Evolutionary conservation across 2,329 filamentous ascomycete genomes (phyloP).

Genomic region (Botrytis aclada): DNA sequence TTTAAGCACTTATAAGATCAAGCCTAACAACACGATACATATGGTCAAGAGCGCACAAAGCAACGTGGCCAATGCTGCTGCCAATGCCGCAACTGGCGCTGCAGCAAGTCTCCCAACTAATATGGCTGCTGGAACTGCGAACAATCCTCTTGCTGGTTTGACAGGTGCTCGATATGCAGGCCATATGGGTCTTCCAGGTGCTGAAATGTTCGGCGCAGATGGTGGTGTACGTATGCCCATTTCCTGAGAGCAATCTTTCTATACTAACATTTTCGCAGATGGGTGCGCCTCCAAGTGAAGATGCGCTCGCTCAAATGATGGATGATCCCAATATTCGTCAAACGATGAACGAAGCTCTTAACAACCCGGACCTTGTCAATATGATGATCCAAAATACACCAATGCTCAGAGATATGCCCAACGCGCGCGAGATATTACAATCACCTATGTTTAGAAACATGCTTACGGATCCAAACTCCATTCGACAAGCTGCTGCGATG

Average conservation of each 20-base stretch:
- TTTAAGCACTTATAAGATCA: slow-evolving; percentile 86
- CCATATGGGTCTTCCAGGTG: slow-evolving; percentile 81
- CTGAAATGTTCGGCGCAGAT: slow-evolving; percentile 88
- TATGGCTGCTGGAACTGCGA: slow-evolving; percentile 78
- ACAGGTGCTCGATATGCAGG: slow-evolving; percentile 94
- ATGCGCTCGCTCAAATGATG: slow-evolving; percentile 80
- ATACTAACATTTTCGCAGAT: slow-evolving; percentile 56
- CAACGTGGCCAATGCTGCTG: slow-evolving; percentile 48
- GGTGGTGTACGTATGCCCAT: slow-evolving; percentile 69
- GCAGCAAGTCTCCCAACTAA: slow-evolving; percentile 66
- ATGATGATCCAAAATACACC: slow-evolving; percentile 94
- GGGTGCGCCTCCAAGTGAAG: slow-evolving; percentile 79
- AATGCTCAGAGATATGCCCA: slow-evolving; percentile 67
- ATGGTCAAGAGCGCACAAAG: slow-evolving; percentile 95
- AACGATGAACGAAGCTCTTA: slow-evolving; percentile 89
- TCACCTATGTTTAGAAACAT: slow-evolving; percentile 87
- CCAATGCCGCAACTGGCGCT: slow-evolving; percentile 42
- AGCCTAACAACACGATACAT: slow-evolving; percentile 91
- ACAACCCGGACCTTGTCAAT: slow-evolving; percentile 91
- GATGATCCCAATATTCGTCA: slow-evolving; percentile 83
- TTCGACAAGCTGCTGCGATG: slow-evolving; percentile 80
- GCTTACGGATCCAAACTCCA: slow-evolving; percentile 85
- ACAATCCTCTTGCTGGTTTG: slow-evolving; percentile 84
- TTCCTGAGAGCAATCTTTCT: neutral
- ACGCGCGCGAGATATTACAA: slow-evolving; percentile 79